phyloP scores from a whole-genome alignment of 2,329 filamentous ascomycete species.

The Pseudocercospora fuligena region DNA sequence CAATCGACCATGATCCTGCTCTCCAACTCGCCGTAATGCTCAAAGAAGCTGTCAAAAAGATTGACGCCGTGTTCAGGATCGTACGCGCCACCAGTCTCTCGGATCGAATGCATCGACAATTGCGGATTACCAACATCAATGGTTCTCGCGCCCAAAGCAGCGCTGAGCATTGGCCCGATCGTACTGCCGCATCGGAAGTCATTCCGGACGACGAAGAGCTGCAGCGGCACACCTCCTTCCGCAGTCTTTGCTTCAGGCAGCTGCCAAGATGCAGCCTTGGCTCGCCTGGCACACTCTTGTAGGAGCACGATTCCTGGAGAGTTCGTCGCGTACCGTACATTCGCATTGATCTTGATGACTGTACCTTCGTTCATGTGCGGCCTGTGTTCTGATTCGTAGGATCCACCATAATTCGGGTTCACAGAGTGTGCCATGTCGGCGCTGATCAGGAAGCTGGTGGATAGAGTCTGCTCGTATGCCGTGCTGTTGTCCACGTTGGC shows the following conservation, averaged over 20 bases:
- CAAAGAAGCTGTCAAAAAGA: conserved; percentile 86
- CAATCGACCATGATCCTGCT: conserved; percentile 82
- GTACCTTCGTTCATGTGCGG: conserved; percentile 96
- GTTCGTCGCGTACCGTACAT: conserved; percentile 95
- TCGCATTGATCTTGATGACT: conserved; percentile 98
- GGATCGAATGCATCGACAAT: conserved; percentile 94
- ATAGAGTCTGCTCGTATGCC: conserved; percentile 89
- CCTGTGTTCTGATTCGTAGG: conserved; percentile 89
- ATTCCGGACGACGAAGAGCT: conserved; percentile 95
- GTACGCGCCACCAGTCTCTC: conserved; percentile 85
- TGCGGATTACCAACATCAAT: conserved; percentile 93
- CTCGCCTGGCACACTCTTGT: conserved; percentile 76
- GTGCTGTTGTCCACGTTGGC: conserved; percentile 67
- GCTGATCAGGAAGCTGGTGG: conserved; percentile 89
- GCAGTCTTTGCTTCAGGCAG: conserved; percentile 48
- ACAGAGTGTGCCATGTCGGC: conserved; percentile 98
- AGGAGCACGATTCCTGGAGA: conserved; percentile 91
- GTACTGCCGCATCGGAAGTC: conserved; percentile 94
- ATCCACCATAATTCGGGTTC: conserved; percentile 90
- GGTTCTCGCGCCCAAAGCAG: conserved; percentile 82
- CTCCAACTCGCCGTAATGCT: conserved; percentile 81
- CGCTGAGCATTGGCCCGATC: conserved; percentile 94
- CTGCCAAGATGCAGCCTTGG: conserved; percentile 49
- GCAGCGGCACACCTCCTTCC: conserved; percentile 77
- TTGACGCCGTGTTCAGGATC: conserved; percentile 87